phyloP scores from a whole-genome alignment of 345 rosid genomes.

The Lumnitzera littorea region DNA sequence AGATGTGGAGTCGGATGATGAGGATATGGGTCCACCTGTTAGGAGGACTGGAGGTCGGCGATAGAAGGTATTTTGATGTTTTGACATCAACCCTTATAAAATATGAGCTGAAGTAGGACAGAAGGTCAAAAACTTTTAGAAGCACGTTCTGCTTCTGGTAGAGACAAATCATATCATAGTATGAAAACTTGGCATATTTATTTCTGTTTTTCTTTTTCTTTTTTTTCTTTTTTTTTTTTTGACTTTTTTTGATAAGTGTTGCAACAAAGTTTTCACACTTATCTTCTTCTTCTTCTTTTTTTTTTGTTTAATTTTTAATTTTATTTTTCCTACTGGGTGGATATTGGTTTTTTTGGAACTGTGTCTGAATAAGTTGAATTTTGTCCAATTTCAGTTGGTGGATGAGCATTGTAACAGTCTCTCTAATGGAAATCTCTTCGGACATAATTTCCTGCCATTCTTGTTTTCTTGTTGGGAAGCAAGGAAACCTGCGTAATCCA shows the following conservation, averaged over 20 bases:
- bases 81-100: no score
- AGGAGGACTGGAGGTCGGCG: slow-evolving; percentile 69
- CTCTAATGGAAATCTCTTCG: no score
- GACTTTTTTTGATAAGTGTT: not conserved
- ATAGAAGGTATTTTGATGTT: slow-evolving; percentile 13
- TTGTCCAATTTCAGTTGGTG: no score
- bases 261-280: no score
- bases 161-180: not conserved
- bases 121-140: not conserved
- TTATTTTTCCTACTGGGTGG: slow-evolving; percentile 7
- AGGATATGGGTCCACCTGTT: slow-evolving; percentile 53
- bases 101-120: no score
- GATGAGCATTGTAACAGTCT: no score
- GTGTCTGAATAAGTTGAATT: no score
- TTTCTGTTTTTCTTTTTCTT: not conserved
- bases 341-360: no score
- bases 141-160: slow-evolving; percentile 9
- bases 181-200: not conserved
- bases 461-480: no score
- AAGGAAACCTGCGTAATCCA: no score
- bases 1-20: slow-evolving; percentile 89
- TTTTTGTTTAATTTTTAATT: slow-evolving; percentile 1
- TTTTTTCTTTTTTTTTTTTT: not conserved
- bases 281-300: no score
- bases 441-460: no score